Evolutionary conservation across 495 filamentous ascomycete genomes (phyloP).

Genomic region (Hypoxylon intermedium): DNA sequence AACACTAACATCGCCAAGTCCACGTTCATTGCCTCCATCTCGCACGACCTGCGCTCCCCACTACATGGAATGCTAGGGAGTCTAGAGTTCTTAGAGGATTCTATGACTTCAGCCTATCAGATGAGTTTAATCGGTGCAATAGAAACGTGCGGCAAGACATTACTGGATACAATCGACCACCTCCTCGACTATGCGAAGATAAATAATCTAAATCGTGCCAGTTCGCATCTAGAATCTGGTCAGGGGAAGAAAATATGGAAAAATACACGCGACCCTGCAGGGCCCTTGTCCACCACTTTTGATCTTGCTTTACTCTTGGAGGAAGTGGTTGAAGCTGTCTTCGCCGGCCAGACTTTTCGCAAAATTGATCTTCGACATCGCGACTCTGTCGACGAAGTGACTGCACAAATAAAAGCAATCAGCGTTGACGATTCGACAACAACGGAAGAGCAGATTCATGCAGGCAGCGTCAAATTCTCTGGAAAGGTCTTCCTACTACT

Average conservation of each 20-base stretch:
- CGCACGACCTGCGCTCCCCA: slow-evolving; percentile 80
- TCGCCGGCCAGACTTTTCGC: slow-evolving; percentile 55
- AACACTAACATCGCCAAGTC: slow-evolving; percentile 62
- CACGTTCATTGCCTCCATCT: slow-evolving; percentile 74
- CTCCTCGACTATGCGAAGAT: slow-evolving; percentile 74
- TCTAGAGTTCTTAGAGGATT: slow-evolving; percentile 71
- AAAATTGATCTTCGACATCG: slow-evolving; percentile 34
- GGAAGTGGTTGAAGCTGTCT: slow-evolving; percentile 66
- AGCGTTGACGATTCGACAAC: slow-evolving; percentile 15
- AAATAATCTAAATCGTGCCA: slow-evolving; percentile 50
- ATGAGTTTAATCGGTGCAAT: slow-evolving; percentile 74
- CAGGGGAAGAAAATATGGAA: slow-evolving; percentile 7
- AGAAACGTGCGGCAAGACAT: slow-evolving; percentile 74
- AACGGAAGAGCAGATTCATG: slow-evolving; percentile 29
- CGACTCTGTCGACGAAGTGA: slow-evolving; percentile 23
- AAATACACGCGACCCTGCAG: neutral
- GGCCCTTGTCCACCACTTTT: slow-evolving; percentile 18
- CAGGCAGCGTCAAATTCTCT: slow-evolving; percentile 32
- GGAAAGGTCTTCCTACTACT: slow-evolving; percentile 33
- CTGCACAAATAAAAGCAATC: slow-evolving; percentile 18
- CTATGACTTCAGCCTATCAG: slow-evolving; percentile 60
- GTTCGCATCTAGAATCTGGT: neutral
- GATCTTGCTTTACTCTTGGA: slow-evolving; percentile 59
- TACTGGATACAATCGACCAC: slow-evolving; percentile 82
- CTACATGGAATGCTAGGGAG: slow-evolving; percentile 78